These are phyloP conservation scores for Cladophialophora immunda DNA, from an alignment of 2,329 filamentous ascomycete species.

Conservation along the genomic window DNA sequence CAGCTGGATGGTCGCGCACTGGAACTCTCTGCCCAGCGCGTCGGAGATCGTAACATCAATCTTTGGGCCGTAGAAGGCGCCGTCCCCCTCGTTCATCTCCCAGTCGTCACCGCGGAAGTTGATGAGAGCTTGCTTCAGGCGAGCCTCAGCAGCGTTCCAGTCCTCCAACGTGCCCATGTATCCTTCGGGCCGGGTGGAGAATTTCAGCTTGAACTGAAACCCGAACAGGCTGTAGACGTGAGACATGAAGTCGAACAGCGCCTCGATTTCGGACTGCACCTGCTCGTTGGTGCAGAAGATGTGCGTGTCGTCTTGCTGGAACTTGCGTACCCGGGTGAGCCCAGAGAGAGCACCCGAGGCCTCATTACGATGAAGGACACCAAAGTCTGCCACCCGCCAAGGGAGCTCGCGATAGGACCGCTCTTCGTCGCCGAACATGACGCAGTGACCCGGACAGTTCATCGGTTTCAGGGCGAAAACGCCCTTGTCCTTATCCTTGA, in stretches of 20 bases:
- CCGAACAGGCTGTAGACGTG: constrained; percentile 83
- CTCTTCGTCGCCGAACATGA: constrained; percentile 80
- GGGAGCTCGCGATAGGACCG: constrained; percentile 90
- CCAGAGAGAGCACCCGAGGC: constrained; percentile 90
- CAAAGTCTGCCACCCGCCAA: constrained; percentile 93
- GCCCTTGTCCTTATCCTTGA: constrained; percentile 71
- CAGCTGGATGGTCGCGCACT: constrained; percentile 93
- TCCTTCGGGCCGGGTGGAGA: constrained; percentile 90
- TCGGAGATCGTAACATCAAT: constrained; percentile 96
- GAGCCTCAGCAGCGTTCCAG: constrained; percentile 87
- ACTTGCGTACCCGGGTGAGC: constrained; percentile 88
- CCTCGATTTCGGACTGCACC: constrained; percentile 77
- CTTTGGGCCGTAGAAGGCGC: constrained; percentile 98
- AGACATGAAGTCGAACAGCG: constrained; percentile 85
- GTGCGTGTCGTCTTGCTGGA: constrained; percentile 96
- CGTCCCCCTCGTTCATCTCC: constrained; percentile 93
- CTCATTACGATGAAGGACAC: constrained; percentile 94
- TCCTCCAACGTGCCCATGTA: constrained; percentile 85
- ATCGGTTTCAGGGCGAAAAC: constrained; percentile 91
- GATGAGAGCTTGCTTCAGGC: constrained; percentile 80
- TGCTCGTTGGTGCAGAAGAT: constrained; percentile 92
- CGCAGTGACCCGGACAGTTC: constrained; percentile 96
- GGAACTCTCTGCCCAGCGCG: constrained; percentile 81
- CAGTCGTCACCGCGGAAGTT: constrained; percentile 79
- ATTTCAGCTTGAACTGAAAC: constrained; percentile 91